Evolutionary conservation across 1,284 basidiomycete species (phyloP), one percentile per base, ranked within the genome.

Genomic region (Cryptococcus sp.): DNA sequence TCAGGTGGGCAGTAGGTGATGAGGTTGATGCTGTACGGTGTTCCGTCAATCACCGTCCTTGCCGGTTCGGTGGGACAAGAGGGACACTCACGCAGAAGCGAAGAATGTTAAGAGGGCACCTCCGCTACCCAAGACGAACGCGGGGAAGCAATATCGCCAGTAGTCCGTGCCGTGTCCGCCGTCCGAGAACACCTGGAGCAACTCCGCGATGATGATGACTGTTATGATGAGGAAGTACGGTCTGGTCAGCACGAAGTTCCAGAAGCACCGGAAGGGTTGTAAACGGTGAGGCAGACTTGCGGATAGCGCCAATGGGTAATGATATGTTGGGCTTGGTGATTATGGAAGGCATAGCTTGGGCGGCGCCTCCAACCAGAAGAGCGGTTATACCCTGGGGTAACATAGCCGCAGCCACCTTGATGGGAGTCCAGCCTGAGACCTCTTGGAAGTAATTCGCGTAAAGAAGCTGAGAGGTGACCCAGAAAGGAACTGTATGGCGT

Each of bases 91-190:
- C 53, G 55, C 59, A 1, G 57, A 47, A 45, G 61, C 67, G 53
- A 69, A 63, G 61, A 61, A 70, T 36, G 60, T 56, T 15, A 56
- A 48, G 46, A 67, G 60, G 6, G 67, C 64, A 36, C 67, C 69
- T 7, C 57, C 53, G 16, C 47, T 59, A 20, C 65, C 67, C 35
- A 69, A 20, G 35, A 67, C 40, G 57, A 63, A 70, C 7, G 60
- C 69, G 4, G 71, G 71, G 61, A 77, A 74, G 46, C 60, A 58
- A 57, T 56, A 72, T 39, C 56, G 56, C 75, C 75, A 77, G 61
- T 77, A 77, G 52, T 73, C 64, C 40, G 56, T 65, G 3, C 70
- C 70, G 4, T 51, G 45, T 15, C 72, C 74, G 28, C 74, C 74
- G 52, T 71, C 60, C 1, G 68, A 70, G 57, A 60, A 70, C 23